These are phyloP conservation scores for Paramecium sexaurelia DNA, from an alignment of 73 alveolate genomes.

Conservation along the genomic window DNA sequence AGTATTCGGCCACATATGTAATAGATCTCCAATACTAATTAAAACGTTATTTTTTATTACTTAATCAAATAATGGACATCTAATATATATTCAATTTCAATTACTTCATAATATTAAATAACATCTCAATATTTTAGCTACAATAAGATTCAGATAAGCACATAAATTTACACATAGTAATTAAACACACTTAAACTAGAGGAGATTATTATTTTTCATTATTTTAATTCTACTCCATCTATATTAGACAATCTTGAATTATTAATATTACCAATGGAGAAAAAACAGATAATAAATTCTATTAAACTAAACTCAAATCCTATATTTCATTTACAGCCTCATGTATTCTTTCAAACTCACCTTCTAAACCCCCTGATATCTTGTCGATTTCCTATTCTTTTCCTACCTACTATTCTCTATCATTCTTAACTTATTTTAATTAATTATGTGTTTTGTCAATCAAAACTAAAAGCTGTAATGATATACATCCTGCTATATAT, in stretches of 20 bases:
- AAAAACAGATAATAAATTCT: slow-evolving; percentile 35
- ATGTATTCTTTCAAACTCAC: slow-evolving; percentile 56
- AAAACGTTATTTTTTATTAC: slow-evolving; percentile 51
- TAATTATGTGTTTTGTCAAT: slow-evolving; percentile 52
- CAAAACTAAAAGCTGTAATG: slow-evolving; percentile 30
- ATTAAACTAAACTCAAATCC: not conserved
- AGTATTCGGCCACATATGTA: slow-evolving; percentile 59
- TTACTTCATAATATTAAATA: slow-evolving; percentile 49
- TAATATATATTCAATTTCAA: not conserved
- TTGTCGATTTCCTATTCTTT: slow-evolving; percentile 62
- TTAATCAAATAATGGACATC: slow-evolving; percentile 48
- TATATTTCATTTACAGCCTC: slow-evolving; percentile 3
- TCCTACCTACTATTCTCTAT: slow-evolving; percentile 36
- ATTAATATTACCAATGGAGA: slow-evolving; percentile 36
- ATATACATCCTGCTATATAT: slow-evolving; percentile 44
- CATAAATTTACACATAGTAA: slow-evolving; percentile 66
- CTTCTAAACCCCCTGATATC: slow-evolving; percentile 59
- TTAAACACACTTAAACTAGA: slow-evolving; percentile 30
- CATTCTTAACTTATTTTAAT: slow-evolving; percentile 45
- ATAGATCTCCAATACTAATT: slow-evolving; percentile 51
- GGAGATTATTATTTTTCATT: not conserved
- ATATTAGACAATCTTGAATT: not conserved
- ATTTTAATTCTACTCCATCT: not conserved
- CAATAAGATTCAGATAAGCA: slow-evolving; percentile 51
- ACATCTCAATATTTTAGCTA: not conserved